These are phyloP conservation scores for Sporothrix variecibatus DNA, from an alignment of 2,329 filamentous ascomycete genomes.

Conservation along the genomic window DNA sequence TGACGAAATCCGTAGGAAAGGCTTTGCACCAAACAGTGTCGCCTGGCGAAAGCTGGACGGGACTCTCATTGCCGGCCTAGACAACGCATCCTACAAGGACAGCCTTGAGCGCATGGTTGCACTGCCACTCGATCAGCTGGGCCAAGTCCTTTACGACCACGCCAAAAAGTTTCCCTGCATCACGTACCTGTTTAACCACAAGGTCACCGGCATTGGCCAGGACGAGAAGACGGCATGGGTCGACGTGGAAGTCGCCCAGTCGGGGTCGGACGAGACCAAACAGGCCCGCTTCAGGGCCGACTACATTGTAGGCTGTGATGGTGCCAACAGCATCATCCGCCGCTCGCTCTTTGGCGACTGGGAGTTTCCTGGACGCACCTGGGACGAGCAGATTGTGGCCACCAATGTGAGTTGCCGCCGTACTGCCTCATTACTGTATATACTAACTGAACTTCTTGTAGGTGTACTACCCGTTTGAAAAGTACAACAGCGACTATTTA, in stretches of 20 bases:
- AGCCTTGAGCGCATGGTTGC: background rate
- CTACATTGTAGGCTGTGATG: slow-evolving; percentile 2
- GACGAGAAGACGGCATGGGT: background rate
- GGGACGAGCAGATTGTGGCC: slow-evolving; percentile 13
- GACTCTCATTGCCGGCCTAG: background rate
- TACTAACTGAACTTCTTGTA: background rate
- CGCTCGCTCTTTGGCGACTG: background rate
- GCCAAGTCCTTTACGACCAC: background rate
- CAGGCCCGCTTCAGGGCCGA: background rate
- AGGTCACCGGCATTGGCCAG: background rate
- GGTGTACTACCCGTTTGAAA: background rate
- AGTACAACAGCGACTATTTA: background rate
- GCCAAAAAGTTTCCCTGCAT: background rate
- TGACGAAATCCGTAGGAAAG: background rate
- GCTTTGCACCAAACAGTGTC: background rate
- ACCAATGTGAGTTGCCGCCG: background rate
- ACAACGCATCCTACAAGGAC: background rate
- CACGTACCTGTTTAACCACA: background rate
- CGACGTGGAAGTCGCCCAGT: background rate
- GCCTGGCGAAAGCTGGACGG: slow-evolving; percentile 1
- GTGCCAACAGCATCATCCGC: slow-evolving; percentile 1
- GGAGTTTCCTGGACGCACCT: background rate
- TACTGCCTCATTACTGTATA: background rate
- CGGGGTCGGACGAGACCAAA: background rate
- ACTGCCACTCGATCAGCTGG: background rate